Conservation (phyloP, 371 early-diverging fungal genomes). For the Encephalitozoon intestinalis region DNA sequence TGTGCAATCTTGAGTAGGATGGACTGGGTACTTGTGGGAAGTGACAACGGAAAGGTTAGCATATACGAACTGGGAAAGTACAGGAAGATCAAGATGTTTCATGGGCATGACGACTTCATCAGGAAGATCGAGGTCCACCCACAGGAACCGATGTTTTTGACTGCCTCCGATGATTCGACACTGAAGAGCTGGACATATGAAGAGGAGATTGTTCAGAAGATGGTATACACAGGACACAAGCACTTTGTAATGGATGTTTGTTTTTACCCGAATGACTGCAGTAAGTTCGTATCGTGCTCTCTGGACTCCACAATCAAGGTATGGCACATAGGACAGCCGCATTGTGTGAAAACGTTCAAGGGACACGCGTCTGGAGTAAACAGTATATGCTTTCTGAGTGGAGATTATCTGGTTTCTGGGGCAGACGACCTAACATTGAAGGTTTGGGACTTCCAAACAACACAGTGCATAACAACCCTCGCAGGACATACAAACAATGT, state of each 20-base stretch:
- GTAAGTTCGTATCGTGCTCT: conserved; percentile 45
- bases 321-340: conserved; percentile 46
- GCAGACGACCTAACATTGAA: conserved; percentile 53
- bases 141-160: conserved; percentile 36
- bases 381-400: conserved; percentile 21
- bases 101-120: conserved; percentile 59
- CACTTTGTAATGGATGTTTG: conserved; percentile 58
- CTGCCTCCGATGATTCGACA: conserved; percentile 54
- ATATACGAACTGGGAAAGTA: conserved; percentile 45
- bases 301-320: conserved; percentile 51
- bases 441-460: conserved; percentile 47
- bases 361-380: conserved; percentile 39
- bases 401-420: conserved; percentile 50
- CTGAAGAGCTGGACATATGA: conserved; percentile 55
- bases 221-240: conserved; percentile 47
- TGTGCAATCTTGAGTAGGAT: conserved; percentile 37
- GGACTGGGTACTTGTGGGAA: conserved; percentile 46
- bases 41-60: conserved; percentile 54
- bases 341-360: conserved; percentile 34
- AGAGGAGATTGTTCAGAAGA: conserved; percentile 20
- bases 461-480: conserved; percentile 36
- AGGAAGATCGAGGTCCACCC: conserved; percentile 51
- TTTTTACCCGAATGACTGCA: conserved; percentile 46
- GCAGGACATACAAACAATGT: conserved; percentile 55
- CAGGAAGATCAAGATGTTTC: conserved; percentile 34